These are phyloP conservation scores for Trichoderma pleuroti DNA, from an alignment of 2,329 filamentous ascomycete genomes.

Conservation along the genomic window DNA sequence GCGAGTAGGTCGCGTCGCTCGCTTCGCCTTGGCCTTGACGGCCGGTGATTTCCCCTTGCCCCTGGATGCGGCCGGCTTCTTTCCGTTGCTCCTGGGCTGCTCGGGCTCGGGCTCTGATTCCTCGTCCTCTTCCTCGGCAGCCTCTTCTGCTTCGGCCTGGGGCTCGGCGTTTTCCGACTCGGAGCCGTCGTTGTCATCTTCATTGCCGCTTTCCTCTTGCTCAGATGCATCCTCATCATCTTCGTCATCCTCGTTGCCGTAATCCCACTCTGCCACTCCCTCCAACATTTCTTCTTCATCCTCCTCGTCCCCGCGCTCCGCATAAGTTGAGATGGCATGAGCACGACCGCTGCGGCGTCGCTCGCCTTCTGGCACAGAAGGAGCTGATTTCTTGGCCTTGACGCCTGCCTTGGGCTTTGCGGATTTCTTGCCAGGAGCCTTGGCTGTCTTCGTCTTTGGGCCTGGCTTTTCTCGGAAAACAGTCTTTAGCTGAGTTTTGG, in stretches of 20 bases:
- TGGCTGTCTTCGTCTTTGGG: conserved; percentile 34
- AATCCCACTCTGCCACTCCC: conserved; percentile 58
- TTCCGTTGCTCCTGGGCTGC: conserved; percentile 27
- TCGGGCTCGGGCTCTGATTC: conserved; percentile 22
- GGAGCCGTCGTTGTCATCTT: conserved; percentile 14
- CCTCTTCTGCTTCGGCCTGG: conserved; percentile 21
- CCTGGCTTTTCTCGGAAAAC: conserved; percentile 37
- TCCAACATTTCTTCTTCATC: conserved; percentile 61
- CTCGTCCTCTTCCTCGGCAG: conserved; percentile 24
- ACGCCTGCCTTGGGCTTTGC: conserved; percentile 30
- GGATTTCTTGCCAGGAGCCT: conserved; percentile 35
- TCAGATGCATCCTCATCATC: conserved; percentile 20
- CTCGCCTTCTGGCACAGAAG: conserved; percentile 39
- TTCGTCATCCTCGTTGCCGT: conserved; percentile 30
- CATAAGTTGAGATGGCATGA: conserved; percentile 47
- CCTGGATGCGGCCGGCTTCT: conserved; percentile 24
- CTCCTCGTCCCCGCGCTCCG: conserved; percentile 54
- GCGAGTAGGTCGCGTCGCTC: conserved; percentile 27
- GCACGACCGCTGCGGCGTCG: conserved; percentile 56
- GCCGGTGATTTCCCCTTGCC: conserved; percentile 24
- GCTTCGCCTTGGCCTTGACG: conserved; percentile 27
- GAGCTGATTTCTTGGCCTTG: conserved; percentile 29
- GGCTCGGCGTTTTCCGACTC: conserved; percentile 20
- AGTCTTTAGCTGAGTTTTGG: conserved; percentile 37
- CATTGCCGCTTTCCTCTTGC: conserved; percentile 17